These are phyloP conservation scores for Nothophytophthora sp. DNA, from an alignment of 352 stramenopile genomes.

Conservation along the genomic window DNA sequence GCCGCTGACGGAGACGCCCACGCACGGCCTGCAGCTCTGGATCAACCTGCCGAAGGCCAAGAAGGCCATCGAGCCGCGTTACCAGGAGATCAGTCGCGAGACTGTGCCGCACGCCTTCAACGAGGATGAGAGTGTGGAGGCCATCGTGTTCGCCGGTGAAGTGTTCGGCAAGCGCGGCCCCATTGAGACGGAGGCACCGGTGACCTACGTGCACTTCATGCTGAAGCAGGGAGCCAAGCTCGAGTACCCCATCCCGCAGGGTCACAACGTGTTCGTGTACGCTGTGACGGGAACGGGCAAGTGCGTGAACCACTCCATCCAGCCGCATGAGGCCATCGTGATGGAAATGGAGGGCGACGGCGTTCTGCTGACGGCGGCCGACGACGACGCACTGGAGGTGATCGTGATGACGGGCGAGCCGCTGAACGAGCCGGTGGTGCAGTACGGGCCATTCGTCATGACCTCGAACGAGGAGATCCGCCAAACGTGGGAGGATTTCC, in stretches of 20 bases:
- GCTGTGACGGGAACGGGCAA: constrained; percentile 32
- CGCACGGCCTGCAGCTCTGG: constrained; percentile 53
- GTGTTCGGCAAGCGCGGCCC: constrained; percentile 39
- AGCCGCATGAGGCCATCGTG: constrained; percentile 50
- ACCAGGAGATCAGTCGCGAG: constrained; percentile 58
- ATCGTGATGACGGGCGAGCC: constrained; percentile 57
- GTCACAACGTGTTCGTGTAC: constrained; percentile 49
- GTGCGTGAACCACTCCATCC: constrained; percentile 20
- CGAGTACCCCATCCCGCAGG: constrained; percentile 40
- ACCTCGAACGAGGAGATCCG: constrained; percentile 52
- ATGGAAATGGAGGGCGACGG: constrained; percentile 56
- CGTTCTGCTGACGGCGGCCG: constrained; percentile 31
- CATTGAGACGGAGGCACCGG: constrained; percentile 44
- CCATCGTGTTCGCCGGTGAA: constrained; percentile 55
- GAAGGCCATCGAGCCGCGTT: constrained; percentile 47
- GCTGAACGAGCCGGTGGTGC: constrained; percentile 59
- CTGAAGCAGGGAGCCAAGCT: constrained; percentile 31
- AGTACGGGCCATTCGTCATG: constrained; percentile 83
- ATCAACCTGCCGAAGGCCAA: constrained; percentile 39
- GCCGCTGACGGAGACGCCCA: constrained; percentile 25
- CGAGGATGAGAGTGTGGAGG: constrained; percentile 40
- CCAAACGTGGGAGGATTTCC: constrained; percentile 50
- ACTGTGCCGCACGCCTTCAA: constrained; percentile 42
- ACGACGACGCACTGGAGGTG: constrained; percentile 40
- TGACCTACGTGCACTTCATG: constrained; percentile 58